These are phyloP conservation scores for Suillus americanus DNA, from an alignment of 768 basidiomycete genomes.

Conservation along the genomic window DNA sequence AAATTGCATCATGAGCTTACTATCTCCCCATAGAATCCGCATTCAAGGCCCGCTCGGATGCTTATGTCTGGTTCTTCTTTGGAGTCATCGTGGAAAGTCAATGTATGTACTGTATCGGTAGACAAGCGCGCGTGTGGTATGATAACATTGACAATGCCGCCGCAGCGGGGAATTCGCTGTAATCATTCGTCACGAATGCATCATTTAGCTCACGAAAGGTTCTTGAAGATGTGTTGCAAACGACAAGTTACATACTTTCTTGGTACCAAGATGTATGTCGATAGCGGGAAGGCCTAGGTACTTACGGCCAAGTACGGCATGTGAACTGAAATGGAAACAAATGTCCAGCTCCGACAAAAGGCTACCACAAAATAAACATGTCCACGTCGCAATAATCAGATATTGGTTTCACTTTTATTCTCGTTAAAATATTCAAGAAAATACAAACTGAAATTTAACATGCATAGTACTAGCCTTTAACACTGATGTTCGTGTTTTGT, in stretches of 20 bases:
- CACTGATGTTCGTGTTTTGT: background rate
- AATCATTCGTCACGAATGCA: background rate
- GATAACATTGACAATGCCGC: background rate
- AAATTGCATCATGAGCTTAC: background rate
- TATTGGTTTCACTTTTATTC: background rate
- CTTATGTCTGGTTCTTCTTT: background rate
- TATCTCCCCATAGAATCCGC: background rate
- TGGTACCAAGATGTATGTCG: background rate
- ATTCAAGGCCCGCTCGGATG: background rate
- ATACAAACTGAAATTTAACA: background rate
- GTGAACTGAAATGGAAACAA: background rate
- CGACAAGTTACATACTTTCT: background rate
- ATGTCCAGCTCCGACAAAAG: background rate
- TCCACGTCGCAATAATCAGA: background rate
- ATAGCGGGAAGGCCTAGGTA: background rate
- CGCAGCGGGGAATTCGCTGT: background rate
- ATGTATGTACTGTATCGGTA: background rate
- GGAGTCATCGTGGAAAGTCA: background rate
- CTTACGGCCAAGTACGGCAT: background rate
- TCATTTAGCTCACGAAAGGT: background rate
- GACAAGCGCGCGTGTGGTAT: background rate
- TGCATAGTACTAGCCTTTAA: too few relatives aligned
- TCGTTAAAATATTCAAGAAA: background rate
- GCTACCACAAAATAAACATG: background rate
- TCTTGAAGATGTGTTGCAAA: background rate